These are phyloP conservation scores for Stentor coeruleus DNA, from an alignment of 73 alveolate genomes.

Conservation along the genomic window DNA sequence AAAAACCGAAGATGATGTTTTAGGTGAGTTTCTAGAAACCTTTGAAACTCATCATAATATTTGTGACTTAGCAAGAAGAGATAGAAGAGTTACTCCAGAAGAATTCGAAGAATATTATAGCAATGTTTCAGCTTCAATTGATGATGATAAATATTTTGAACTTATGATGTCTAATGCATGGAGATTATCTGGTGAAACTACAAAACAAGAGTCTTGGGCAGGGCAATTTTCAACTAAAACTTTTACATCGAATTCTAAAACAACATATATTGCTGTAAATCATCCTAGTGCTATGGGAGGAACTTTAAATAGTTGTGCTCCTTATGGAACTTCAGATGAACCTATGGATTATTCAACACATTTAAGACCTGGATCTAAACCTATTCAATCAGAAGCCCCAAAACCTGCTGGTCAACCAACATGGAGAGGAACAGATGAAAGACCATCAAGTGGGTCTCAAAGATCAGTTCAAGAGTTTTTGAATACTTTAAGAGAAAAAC, in stretches of 20 bases:
- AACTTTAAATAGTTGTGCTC: slow-evolving; percentile 35
- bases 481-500: slow-evolving; percentile 47
- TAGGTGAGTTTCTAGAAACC: slow-evolving; percentile 39
- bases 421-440: no score
- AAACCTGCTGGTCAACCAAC: slow-evolving; percentile 45
- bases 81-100: no score
- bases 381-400: slow-evolving; percentile 25
- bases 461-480: no score
- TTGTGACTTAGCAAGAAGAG: no score
- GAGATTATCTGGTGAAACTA: slow-evolving; percentile 57
- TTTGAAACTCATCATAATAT: slow-evolving; percentile 52
- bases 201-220: no score
- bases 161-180: slow-evolving; percentile 76
- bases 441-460: no score
- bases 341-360: slow-evolving; percentile 31
- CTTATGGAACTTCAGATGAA: not conserved
- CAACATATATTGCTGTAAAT: slow-evolving; percentile 50
- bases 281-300: slow-evolving; percentile 45
- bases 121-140: slow-evolving; percentile 59
- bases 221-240: slow-evolving; percentile 24
- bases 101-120: slow-evolving; percentile 58
- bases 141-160: slow-evolving; percentile 67
- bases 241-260: slow-evolving; percentile 32
- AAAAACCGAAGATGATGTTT: slow-evolving; percentile 46
- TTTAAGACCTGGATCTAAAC: slow-evolving; percentile 16